Base-by-base conservation (phyloP, 306 rosid genomes). In the Cicer yamashitae region DNA sequence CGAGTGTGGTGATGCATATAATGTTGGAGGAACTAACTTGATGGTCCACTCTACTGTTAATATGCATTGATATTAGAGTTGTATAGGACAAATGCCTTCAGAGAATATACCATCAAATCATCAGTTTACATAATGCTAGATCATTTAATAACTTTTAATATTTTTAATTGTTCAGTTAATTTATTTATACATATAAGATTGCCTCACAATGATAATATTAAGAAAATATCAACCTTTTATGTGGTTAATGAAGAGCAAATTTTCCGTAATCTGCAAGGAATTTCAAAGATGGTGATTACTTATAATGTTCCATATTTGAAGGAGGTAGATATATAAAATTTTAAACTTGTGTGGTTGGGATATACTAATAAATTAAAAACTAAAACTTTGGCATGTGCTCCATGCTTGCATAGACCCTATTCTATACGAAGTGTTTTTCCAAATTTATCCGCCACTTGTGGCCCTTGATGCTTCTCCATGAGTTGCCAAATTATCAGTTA, bases 271-370 rank as follows among this genome's bases (percentile, higher is more conserved):
- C 30, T 57, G 56, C 58, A 25, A 65, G 71, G 70, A 64, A 20
- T 61, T 61, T 64, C 18, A 15, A 22, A 62, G 81, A 39, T 18
- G 39, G 73, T 13, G 59, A 59, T 71, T 76, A 22, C 66, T 1
- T 45, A 67, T 73, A 58, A 43, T 68, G 40, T 65, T 63, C 87
- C 82, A 66, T 79, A 39, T 58, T n/a, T 76, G 63, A 50, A 75
- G 53, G 74, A 48, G 13, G 39, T 57, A 75, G 30, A 0, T 14
- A 65, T 46, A 63, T 52, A 46, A 74, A 73, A 18, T 40, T 78
- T 68, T 25, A 6, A 30, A 51, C 50, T 22, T 15, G 58, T 40
- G 48, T 73, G 20, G 14, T 46, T 62, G 74, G 60, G 47, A 67
- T 39, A 73, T 61, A 44, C 7, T 53, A 37, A 18, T 45, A 69